Conservation (phyloP, 1,284 basidiomycete genomes). For the Microbotryum saponariae region DNA sequence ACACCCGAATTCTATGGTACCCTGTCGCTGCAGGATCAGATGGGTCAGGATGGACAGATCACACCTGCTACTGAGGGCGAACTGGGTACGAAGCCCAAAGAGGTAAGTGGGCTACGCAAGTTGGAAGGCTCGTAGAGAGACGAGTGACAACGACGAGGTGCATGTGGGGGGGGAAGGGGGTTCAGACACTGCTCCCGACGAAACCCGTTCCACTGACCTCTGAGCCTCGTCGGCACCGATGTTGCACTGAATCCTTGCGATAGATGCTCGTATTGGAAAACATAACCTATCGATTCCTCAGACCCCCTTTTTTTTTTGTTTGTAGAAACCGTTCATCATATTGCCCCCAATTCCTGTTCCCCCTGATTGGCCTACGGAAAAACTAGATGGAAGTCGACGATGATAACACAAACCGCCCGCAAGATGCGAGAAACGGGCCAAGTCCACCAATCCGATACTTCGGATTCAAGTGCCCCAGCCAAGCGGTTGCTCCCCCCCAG, state of each 20-base stretch:
- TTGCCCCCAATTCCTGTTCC: too few species aligned
- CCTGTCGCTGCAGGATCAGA: slow-evolving; percentile 57
- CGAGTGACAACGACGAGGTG: slow-evolving; percentile 48
- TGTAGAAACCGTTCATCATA: too few species aligned
- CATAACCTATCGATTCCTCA: slow-evolving; percentile 59
- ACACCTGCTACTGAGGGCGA: slow-evolving; percentile 37
- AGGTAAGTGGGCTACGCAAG: not conserved
- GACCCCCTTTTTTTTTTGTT: too few species aligned
- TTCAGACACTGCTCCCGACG: not conserved
- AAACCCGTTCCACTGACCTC: not conserved
- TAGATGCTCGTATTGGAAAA: slow-evolving; percentile 80
- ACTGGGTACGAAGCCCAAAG: not conserved
- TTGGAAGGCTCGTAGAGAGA: slow-evolving; percentile 16
- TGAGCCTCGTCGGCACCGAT: not conserved
- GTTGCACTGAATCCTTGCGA: not conserved
- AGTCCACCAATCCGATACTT: too few species aligned
- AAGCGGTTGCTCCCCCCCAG: too few species aligned
- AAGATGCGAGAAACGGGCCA: too few species aligned
- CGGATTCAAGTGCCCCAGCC: too few species aligned
- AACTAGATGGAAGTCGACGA: too few species aligned
- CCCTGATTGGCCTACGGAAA: too few species aligned
- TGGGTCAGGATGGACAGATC: slow-evolving; percentile 42
- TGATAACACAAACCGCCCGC: too few species aligned
- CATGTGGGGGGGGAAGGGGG: slow-evolving; percentile 24
- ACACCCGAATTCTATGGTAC: slow-evolving; percentile 68